Conservation (phyloP, 129 eudicot genomes). For the Silybum marianum region DNA sequence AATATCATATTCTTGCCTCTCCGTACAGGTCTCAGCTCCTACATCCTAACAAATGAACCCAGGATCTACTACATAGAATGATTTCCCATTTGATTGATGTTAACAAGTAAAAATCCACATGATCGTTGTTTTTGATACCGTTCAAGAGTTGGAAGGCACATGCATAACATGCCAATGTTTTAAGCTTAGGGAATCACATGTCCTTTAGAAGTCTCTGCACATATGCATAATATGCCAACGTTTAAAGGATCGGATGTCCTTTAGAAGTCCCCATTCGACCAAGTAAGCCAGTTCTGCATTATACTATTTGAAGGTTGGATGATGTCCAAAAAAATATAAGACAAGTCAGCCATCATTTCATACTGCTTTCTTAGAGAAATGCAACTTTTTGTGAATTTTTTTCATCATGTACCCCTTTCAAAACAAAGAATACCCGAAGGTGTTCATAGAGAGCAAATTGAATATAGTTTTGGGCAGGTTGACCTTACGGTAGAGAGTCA, state of each 20-base stretch:
- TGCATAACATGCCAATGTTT: constrained; percentile 16
- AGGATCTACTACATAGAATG: neutral
- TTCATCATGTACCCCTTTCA: neutral
- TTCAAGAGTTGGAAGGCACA: neutral
- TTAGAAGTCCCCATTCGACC: neutral
- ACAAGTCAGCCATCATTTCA: neutral
- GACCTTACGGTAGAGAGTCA: constrained; percentile 95
- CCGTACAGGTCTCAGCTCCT: too few species aligned
- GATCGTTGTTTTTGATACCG: neutral
- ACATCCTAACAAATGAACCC: too few species aligned
- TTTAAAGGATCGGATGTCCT: neutral
- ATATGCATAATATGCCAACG: neutral
- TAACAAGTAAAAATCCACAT: neutral
- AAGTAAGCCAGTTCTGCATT: neutral
- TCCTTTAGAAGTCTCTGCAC: neutral
- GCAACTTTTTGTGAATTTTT: neutral
- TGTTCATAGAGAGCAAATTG: constrained; percentile 12
- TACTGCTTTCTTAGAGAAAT: neutral
- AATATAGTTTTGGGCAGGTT: constrained; percentile 39
- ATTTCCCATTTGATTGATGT: neutral
- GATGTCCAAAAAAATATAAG: neutral
- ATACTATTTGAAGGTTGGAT: neutral
- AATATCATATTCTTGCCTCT: too few species aligned
- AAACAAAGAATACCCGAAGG: neutral
- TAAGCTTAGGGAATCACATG: constrained; percentile 12